A percentile compares a stretch with the other conserved stretches of the same genome.
phyloP scores from a whole-genome alignment of 306 rosid genomes.

The Casuarina equisetifolia region DNA sequence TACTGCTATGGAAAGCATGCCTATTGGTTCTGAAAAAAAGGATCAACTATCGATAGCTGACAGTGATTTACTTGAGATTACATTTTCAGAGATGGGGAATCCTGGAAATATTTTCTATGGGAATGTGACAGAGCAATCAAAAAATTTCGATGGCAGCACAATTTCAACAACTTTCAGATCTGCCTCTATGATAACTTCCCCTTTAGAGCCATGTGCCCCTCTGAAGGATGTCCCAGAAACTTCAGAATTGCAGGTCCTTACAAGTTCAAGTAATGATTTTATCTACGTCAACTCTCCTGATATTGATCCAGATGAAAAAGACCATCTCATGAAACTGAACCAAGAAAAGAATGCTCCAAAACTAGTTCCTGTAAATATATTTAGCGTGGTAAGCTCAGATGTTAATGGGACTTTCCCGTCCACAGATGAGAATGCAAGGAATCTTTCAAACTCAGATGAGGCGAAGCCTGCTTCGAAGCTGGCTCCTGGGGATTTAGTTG shows the following conservation, averaged over 20 bases:
- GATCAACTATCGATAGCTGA: slow-evolving; percentile 67
- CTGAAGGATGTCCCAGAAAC: slow-evolving; percentile 21
- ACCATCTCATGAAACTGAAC: slow-evolving; percentile 43
- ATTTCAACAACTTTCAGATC: slow-evolving; percentile 43
- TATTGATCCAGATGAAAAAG: slow-evolving; percentile 26
- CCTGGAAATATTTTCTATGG: slow-evolving; percentile 47
- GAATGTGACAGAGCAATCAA: slow-evolving; percentile 38
- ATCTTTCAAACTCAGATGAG: slow-evolving; percentile 1
- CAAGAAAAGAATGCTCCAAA: slow-evolving; percentile 43
- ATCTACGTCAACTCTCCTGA: slow-evolving; percentile 48
- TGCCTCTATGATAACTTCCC: slow-evolving; percentile 31
- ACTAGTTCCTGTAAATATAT: slow-evolving; percentile 71
- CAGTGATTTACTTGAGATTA: slow-evolving; percentile 75
- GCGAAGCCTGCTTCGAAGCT: not conserved
- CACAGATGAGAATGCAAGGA: not conserved
- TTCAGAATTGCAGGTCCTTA: slow-evolving; percentile 52
- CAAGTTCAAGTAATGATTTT: slow-evolving; percentile 44
- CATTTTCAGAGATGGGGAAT: slow-evolving; percentile 61
- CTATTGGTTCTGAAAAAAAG: slow-evolving; percentile 38
- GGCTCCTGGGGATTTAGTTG: not conserved
- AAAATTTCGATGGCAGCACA: slow-evolving; percentile 42
- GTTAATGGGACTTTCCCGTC: not conserved
- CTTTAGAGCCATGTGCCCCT: slow-evolving; percentile 39
- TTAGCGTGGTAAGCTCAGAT: slow-evolving; percentile 31
- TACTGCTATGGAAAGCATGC: slow-evolving; percentile 38